Evolutionary conservation across 2,329 filamentous ascomycete species (phyloP).

Genomic region (Aspergillus bombycis): DNA sequence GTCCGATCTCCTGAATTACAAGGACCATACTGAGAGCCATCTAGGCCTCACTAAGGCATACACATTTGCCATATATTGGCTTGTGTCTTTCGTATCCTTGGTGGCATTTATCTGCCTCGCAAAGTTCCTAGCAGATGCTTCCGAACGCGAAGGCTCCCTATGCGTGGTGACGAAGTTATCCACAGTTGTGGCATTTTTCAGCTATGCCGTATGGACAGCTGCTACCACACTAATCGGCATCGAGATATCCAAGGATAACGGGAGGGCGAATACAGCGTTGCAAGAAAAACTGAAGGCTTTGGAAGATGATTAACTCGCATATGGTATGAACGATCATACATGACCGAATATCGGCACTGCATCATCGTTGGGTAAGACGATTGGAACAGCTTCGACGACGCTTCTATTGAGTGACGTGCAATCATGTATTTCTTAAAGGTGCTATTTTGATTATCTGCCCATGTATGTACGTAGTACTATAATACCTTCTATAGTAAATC

Average conservation of each 20-base stretch:
- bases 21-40: neutral
- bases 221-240: neutral
- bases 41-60: neutral
- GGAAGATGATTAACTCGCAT: neutral
- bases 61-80: neutral
- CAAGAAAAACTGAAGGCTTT: neutral
- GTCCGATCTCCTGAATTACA: neutral
- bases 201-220: neutral
- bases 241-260: neutral
- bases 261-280: neutral
- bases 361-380: too few species aligned
- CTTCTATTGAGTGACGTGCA: too few species aligned
- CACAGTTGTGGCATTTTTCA: neutral
- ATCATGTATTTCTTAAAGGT: too few species aligned
- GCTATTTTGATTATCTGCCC: too few species aligned
- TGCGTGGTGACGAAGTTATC: neutral
- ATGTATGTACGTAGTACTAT: too few species aligned
- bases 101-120: neutral
- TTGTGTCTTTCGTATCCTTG: neutral
- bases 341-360: too few species aligned
- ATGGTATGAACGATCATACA: too few species aligned
- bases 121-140: neutral
- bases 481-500: too few species aligned
- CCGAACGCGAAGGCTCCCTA: neutral
- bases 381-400: too few species aligned